Evolutionary conservation across 257 asterid species (phyloP), one percentile per base, ranked within the genome.

Genomic region (Nicotiana tomentosiformis): DNA sequence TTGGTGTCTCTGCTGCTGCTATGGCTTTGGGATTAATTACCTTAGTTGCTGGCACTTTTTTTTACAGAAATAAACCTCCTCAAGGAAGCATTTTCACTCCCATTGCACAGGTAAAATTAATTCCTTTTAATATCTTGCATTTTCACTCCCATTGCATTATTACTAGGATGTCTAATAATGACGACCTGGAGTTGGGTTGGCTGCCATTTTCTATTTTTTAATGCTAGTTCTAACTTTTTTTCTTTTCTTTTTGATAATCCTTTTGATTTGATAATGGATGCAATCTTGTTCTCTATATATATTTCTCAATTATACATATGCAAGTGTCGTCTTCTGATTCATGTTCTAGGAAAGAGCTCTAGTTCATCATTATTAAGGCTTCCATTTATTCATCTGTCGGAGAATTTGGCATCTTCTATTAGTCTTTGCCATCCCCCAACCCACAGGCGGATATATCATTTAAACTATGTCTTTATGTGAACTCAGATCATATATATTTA

Each of bases 1-100:
- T 96, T 64, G 98, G 93, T 0, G 90, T 94, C 33, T 96, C 99
- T 17, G 98, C 98, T 14, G 95, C 93, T 26, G 95, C 90, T 85
- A 94, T 96, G 98, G 94, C 97, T 35, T 58, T 93, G 91, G 99
- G 97, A 0, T 84, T 96, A 72, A 88, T 94, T 26, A 77, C 84
- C 90, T 86, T 96, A 84, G 89, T 94, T 56, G 77, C 84, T 57
- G 98, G 95, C 18, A 88, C 91, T 1, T 74, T 86, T 74, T 64
- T 87, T 15, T 96, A 93, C 43, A 87, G 91, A 89, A 96, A 96
- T 39, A 93, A 93, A 62, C 97, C 95, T 74, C 99, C 99, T 56
- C 95, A 83, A 82, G 88, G 97, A 53, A 90, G 91, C 93, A 90
- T 94, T 81, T 82, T 94, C 84, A 96, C 95, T 53, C 97, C 98